Base-by-base conservation (phyloP, 352 stramenopile species). In the Phytophthora citrophthora region DNA sequence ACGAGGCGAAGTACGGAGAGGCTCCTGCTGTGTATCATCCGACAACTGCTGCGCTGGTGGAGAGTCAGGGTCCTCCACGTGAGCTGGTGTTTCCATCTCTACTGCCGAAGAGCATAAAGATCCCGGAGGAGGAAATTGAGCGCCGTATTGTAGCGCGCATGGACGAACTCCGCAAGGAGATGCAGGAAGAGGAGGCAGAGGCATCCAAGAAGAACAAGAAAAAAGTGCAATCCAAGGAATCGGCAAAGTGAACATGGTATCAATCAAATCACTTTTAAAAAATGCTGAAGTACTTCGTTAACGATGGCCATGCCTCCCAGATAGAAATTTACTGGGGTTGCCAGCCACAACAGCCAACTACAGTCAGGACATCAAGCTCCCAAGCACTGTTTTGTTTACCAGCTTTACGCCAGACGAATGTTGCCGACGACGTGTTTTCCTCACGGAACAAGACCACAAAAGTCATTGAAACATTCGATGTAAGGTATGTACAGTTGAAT, bases 91-190 rank as follows among this genome's bases (percentile, higher is more conserved):
- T 95, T 52, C 87, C 85, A 18, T 91, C 83, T 20, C 69, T 95
- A 39, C 62, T 95, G 50, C 87, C 87, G 1, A 70, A 76, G 29
- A 88, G 79, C 43, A 61, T 84, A 40, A 91, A 94, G 52, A 76
- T 90, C 46, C 74, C 76, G 1, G 83, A 94, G 0, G 83, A 93
- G 10, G 88, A 95, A 61, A 77, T 95, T 31, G 86, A 95, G 66
- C 77, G 75, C 12, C 88, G 88, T 50, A 83, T 95, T 29, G 60
- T 91, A 41, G 74, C 68, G n/a, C 86, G 88, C 31, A 73, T 95
- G 54, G 70, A 88, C 8, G 83, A 94, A 50, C 60, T 95, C 11
- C 77, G 82, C 12, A 63, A 73, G 27, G 74, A 79, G 50, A 47
- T 66, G 57, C 40, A 67, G 51, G 60, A 68, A 62, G 41, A 74